Evolutionary conservation across 2,329 filamentous ascomycete species (phyloP), one percentile per base, ranked within the genome.

Genomic region (Talaromyces pinophilus): DNA sequence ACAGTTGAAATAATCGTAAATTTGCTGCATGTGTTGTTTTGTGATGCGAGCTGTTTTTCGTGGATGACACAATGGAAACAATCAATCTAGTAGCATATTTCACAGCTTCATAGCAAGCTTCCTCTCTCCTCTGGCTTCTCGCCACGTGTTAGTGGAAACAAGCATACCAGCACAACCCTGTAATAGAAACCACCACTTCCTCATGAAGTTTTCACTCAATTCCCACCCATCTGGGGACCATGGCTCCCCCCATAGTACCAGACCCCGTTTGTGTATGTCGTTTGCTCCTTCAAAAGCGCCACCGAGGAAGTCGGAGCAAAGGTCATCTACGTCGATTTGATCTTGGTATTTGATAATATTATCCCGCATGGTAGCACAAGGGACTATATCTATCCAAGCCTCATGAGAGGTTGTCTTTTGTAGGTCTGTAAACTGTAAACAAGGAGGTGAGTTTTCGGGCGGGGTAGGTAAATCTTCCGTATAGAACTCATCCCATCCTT

Each of bases 101-200:
- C 22, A 63, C 35, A 55, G 35, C 22, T 40, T 52, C 15, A 46
- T 30, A 1, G 19, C 7, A 17, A 63, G 38, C n/a, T 19, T 59
- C 19, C 40, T 67, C 60, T 77, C 73, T 25, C 70, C 67, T 35
- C 74, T 70, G 25, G 67, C 67, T 22, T 62, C 67, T 52, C 73
- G 70, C 74, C 73, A 76, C 40, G 67, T 70, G 64, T 76, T 76
- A 19, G 72, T 74, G 13, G 71, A 68, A 10, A 46, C 54, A 42
- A 72, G 64, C 52, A 74, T 66, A 28, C 71, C 71, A 59, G 17
- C n/a, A 65, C 71, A 73, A 40, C 71, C 68, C 60, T 69, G 61
- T 59, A 77, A 70, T 35, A 74, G 63, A 67, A 72, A 76, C 54
- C 70, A 72, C 75, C 72, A 77, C 54, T 70, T 71, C 22, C n/a